Evolutionary conservation across 768 basidiomycete species (phyloP), one percentile per base, ranked within the genome.

Genomic region (Brasilioporus rufonigricans): DNA sequence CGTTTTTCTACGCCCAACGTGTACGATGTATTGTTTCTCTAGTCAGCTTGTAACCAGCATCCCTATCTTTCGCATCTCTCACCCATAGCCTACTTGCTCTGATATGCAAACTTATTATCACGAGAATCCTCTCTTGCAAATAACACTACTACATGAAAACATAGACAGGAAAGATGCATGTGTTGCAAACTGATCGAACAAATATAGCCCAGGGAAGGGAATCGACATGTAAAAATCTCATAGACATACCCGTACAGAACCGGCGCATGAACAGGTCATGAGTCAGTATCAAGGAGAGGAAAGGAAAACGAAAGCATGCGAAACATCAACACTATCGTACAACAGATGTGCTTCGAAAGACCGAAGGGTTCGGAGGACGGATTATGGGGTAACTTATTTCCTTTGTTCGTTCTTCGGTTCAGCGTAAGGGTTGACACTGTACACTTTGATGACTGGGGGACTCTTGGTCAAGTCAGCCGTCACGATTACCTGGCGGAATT

Each of bases 391-490:
- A 53, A 51, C 61, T 72, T 62, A 76, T 70, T 77, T 77, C 55
- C 47, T 57, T 38, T 46, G 58, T 45, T 59, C 62, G 31, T 2
- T 29, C 71, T 80, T 81, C 59, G 75, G 72, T 57, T 80, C 80
- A 39, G 91, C 86, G 71, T 91, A 95, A 9, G 93, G 93, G 68
- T 94, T 94, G 65, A 93, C 90, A 64, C 92, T 93, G 78, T 94
- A 94, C 53, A 98, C 93, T 73, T 97, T 95, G 79, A 98, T 89
- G 65, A 98, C 91, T 5, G 94, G 94, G 38, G 94, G 94, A 62
- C 90, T 93, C 83, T 96, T 97, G 58, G 92, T 93, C 62, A 96
- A 74, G 71, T 98, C 94, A 31, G 93, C 93, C 39, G 93, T 95
- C 62, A 97, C 87, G 65, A 97, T 95, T 62, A 95, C 93, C 91